phyloP scores from a whole-genome alignment of 805 yeast species.

The Yarrowia bubula region DNA sequence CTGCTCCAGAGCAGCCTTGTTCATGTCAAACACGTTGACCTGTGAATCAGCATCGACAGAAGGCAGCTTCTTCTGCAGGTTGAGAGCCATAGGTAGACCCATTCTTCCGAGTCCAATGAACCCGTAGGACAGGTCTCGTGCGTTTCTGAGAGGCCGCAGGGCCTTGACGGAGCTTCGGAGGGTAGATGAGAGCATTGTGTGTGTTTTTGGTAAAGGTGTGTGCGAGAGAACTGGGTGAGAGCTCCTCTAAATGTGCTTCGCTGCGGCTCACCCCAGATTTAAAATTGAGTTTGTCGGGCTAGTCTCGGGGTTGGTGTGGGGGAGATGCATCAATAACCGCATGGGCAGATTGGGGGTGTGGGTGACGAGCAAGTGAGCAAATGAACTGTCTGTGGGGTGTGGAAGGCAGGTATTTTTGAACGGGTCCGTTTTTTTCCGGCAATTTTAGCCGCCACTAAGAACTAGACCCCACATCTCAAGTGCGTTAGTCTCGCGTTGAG shows the following conservation, averaged over 20 bases:
- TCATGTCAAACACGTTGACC: conserved; percentile 44
- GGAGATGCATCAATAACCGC: conserved; percentile 24
- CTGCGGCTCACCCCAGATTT: conserved; percentile 27
- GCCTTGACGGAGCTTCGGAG: conserved; percentile 20
- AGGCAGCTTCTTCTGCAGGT: conserved; percentile 43
- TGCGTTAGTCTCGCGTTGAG: conserved; percentile 1
- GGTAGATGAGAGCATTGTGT: conserved; percentile 10
- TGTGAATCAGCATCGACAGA: conserved; percentile 41
- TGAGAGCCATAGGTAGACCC: conserved; percentile 57
- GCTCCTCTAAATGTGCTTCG: neutral
- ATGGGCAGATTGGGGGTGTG: neutral
- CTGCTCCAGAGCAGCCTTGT: conserved; percentile 37
- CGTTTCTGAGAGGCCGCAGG: neutral
- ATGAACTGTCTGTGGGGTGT: too few species aligned
- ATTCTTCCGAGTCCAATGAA: conserved; percentile 58
- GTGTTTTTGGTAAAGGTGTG: neutral
- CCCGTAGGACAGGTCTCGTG: conserved; percentile 41
- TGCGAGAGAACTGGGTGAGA: neutral
- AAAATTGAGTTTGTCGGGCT: conserved; percentile 22
- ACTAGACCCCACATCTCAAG: too few species aligned
- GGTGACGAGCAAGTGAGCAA: neutral
- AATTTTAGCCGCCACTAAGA: too few species aligned
- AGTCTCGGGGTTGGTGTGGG: conserved; percentile 22
- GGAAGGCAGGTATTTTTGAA: too few species aligned
- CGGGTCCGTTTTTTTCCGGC: neutral